Evolutionary conservation across 2,329 filamentous ascomycete species (phyloP), one percentile per base, ranked within the genome.

Genomic region (Thermomyces lanuginosus): DNA sequence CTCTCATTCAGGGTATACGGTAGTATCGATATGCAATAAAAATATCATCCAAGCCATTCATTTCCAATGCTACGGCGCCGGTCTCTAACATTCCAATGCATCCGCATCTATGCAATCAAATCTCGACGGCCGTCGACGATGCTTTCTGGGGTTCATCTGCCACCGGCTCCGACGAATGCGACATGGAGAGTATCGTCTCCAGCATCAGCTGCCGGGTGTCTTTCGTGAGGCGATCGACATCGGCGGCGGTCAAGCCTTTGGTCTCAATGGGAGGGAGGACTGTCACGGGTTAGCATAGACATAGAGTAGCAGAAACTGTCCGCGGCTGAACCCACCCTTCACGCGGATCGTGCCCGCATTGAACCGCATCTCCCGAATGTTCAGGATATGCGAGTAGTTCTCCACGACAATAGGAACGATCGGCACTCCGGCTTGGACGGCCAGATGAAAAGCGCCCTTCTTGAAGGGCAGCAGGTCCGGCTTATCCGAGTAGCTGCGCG

Each of bases 401-500:
- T 78, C 77, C 16, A 72, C 69, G 24, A 83, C 76, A 18, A 91
- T 67, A 0, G 89, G 89, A 3, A 98, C 76, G 42, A 98, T 80
- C 14, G 84, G 84, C 4, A 93, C 89, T 38, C 82, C 78, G 2
- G 86, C 86, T 62, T 95, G 80, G 11, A 98, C 71, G 23, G 89
- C 89, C 17, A 98, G 66, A 53, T 98, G 86, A 56, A 98, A 98
- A 24, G 86, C 89, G 33, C 89, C 89, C 63, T 98, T 98, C 61
- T 98, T 98, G 66, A 95, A 98, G n/a, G 83, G 80, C 29, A 95
- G 62, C 43, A 98, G 58, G 32, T 66, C 69, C 2, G 89, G 79
- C 29, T 84, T 74, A 42, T 76, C 71, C 31, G 78, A 67, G 58
- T 95, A 92, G 50, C 80, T 91, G 39, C 89, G 70, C 1, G 89